phyloP scores from a whole-genome alignment of 129 eudicot genomes.

The Ambrosia artemisiifolia region DNA sequence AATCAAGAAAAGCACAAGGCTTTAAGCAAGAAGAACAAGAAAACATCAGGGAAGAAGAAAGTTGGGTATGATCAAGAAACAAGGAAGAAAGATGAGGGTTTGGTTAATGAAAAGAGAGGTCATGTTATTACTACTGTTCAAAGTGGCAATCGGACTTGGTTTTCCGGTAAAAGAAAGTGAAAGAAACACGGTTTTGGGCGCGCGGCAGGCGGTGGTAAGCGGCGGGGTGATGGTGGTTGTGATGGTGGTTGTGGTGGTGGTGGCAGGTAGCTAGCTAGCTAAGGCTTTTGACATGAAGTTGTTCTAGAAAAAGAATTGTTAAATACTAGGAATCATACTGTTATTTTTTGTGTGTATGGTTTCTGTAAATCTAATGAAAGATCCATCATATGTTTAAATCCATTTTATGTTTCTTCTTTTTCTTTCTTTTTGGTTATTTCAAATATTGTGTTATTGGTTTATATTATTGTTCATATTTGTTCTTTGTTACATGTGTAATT shows the following conservation, averaged over 20 bases:
- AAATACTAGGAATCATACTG: slow-evolving; percentile 33
- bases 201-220: not conserved
- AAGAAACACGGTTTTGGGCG: not conserved
- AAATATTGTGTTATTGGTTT: not conserved
- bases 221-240: not conserved
- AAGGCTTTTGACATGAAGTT: slow-evolving; percentile 36
- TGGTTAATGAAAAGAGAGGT: slow-evolving; percentile 28
- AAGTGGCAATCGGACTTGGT: slow-evolving; percentile 49
- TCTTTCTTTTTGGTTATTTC: not conserved
- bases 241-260: too few relatives aligned
- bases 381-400: slow-evolving; percentile 34
- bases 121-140: slow-evolving; percentile 31
- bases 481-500: not conserved
- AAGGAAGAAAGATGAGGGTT: slow-evolving; percentile 26
- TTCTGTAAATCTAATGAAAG: slow-evolving; percentile 36
- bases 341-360: slow-evolving; percentile 44
- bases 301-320: slow-evolving; percentile 26
- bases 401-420: slow-evolving; percentile 3
- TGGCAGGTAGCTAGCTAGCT: slow-evolving; percentile 28
- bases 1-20: slow-evolving; percentile 9
- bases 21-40: slow-evolving; percentile 35
- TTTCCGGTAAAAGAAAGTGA: slow-evolving; percentile 39
- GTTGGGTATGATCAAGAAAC: slow-evolving; percentile 19
- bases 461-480: not conserved
- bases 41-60: slow-evolving; percentile 32